phyloP scores from a whole-genome alignment of 1,139 yeast genomes.

The Pichia sp. region DNA sequence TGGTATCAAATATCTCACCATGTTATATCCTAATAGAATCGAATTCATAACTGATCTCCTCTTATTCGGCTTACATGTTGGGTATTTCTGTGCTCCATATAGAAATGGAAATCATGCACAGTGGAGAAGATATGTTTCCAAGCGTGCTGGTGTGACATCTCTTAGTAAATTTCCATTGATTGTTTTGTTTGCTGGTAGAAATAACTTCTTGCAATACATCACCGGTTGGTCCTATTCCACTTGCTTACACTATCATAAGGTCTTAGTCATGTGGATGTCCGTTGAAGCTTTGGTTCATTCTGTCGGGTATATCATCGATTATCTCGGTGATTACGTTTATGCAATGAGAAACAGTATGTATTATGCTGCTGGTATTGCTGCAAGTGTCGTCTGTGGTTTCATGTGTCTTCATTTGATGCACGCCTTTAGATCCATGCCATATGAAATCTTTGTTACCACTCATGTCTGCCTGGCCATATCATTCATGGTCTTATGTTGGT shows the following conservation, averaged over 20 bases:
- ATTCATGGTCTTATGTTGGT: slow-evolving; percentile 40
- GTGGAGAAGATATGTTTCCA: slow-evolving; percentile 51
- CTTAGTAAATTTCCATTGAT: slow-evolving; percentile 45
- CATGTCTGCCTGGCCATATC: slow-evolving; percentile 38
- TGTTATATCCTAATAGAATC: slow-evolving; percentile 52
- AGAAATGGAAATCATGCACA: slow-evolving; percentile 33
- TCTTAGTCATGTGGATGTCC: slow-evolving; percentile 54
- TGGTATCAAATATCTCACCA: slow-evolving; percentile 17
- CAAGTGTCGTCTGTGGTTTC: slow-evolving; percentile 38
- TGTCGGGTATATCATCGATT: slow-evolving; percentile 22
- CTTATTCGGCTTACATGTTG: slow-evolving; percentile 21
- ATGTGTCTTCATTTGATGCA: slow-evolving; percentile 46
- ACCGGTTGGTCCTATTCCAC: slow-evolving; percentile 64
- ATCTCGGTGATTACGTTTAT: slow-evolving; percentile 11
- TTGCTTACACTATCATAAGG: slow-evolving; percentile 56
- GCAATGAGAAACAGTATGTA: slow-evolving; percentile 33
- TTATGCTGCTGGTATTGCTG: slow-evolving; percentile 37
- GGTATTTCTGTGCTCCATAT: slow-evolving; percentile 43
- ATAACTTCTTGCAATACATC: slow-evolving; percentile 53
- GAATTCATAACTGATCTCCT: slow-evolving; percentile 36
- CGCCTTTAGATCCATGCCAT: slow-evolving; percentile 44
- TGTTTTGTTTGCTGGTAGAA: slow-evolving; percentile 59
- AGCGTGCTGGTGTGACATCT: slow-evolving; percentile 46
- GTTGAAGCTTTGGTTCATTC: slow-evolving; percentile 30
- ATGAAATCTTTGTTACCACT: slow-evolving; percentile 40